A percentile compares a stretch with the other conserved stretches of the same genome.
phyloP scores from a whole-genome alignment of 2,329 filamentous ascomycete genomes.

The Curvularia verruculosa region DNA sequence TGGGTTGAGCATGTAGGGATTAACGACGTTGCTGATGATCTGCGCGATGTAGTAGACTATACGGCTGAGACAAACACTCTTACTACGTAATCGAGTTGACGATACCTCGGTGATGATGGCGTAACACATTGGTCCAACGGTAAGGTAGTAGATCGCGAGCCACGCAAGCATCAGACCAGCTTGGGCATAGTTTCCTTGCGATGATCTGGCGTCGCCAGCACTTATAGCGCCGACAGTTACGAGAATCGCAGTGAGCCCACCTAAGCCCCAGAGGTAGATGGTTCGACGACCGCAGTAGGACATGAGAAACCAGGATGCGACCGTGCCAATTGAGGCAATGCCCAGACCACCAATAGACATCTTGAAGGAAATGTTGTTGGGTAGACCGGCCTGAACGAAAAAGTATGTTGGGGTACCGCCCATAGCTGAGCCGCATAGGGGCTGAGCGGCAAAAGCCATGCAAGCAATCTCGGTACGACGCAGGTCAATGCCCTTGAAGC shows the following conservation, averaged over 20 bases:
- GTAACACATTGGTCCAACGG: conserved; percentile 86
- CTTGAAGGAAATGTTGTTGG: conserved; percentile 46
- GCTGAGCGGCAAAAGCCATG: conserved; percentile 53
- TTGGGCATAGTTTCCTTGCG: conserved; percentile 48
- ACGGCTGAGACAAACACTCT: conserved; percentile 81
- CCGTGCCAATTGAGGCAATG: conserved; percentile 65
- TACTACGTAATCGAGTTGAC: conserved; percentile 80
- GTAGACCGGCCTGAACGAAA: conserved; percentile 52
- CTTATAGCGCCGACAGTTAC: conserved; percentile 75
- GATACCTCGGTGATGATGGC: conserved; percentile 83
- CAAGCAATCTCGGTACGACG: conserved; percentile 75
- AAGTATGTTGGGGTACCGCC: conserved; percentile 51
- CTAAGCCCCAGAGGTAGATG: conserved; percentile 74
- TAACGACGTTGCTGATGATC: conserved; percentile 78
- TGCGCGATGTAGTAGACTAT: conserved; percentile 68
- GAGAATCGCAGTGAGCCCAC: conserved; percentile 67
- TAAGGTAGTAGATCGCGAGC: conserved; percentile 76
- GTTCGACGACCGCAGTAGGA: conserved; percentile 74
- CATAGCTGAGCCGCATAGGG: conserved; percentile 32
- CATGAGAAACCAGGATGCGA: conserved; percentile 80
- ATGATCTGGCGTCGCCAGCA: conserved; percentile 40
- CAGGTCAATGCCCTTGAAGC: conserved; percentile 70
- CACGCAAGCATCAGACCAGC: conserved; percentile 31
- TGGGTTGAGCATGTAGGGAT: conserved; percentile 57
- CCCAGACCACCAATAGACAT: conserved; percentile 59